These are phyloP conservation scores for Amylocarpus encephaloides DNA, from an alignment of 2,329 filamentous ascomycete genomes.

Conservation along the genomic window DNA sequence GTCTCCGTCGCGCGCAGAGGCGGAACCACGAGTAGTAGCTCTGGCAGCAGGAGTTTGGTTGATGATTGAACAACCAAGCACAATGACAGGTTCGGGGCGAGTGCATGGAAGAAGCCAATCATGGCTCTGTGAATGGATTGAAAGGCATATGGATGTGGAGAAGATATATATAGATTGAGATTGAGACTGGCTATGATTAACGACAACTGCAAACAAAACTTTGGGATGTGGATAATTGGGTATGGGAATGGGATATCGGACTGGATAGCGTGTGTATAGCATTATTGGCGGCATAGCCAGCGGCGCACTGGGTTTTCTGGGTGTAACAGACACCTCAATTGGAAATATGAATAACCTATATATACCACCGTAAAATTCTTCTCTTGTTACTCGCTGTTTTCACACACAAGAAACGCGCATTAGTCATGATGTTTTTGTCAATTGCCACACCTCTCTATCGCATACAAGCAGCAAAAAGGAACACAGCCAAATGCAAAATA, in stretches of 20 bases:
- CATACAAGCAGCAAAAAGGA: background rate
- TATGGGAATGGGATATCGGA: background rate
- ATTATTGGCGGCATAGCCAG: conserved; percentile 4
- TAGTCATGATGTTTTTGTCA: background rate
- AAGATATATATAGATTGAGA: background rate
- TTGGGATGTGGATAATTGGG: conserved; percentile 6
- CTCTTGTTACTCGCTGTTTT: background rate
- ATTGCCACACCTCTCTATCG: background rate
- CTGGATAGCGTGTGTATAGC: conserved; percentile 11
- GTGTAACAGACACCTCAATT: background rate
- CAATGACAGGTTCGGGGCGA: too few relatives aligned
- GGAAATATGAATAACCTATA: background rate
- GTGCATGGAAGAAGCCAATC: too few relatives aligned
- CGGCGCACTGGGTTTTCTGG: background rate
- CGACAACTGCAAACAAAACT: background rate
- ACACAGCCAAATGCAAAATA: too few relatives aligned
- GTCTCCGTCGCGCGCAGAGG: conserved; percentile 42
- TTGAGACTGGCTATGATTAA: background rate
- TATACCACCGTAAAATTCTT: too few relatives aligned
- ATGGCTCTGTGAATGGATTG: background rate
- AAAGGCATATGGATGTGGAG: conserved; percentile 1
- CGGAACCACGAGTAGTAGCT: conserved; percentile 16
- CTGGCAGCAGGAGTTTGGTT: conserved; percentile 21
- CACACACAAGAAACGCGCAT: background rate
- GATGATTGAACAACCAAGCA: conserved; percentile 20